Evolutionary conservation across 2,329 filamentous ascomycete genomes (phyloP).

Genomic region (Anisogramma anomala): DNA sequence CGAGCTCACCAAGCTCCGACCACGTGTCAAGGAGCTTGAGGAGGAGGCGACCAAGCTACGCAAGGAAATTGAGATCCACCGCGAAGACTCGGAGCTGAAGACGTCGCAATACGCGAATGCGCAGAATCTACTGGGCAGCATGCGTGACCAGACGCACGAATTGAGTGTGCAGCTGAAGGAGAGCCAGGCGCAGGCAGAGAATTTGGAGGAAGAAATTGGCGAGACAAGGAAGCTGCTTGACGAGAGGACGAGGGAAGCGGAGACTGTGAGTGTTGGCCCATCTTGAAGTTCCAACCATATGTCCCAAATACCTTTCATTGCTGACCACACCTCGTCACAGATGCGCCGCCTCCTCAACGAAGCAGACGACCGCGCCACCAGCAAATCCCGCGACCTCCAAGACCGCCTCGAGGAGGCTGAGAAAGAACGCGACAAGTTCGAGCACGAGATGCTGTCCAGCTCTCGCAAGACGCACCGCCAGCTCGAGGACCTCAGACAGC

Average conservation of each 20-base stretch:
- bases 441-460: constrained; percentile 75
- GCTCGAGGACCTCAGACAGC: constrained; percentile 71
- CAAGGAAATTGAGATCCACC: constrained; percentile 54
- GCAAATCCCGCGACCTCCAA: constrained; percentile 76
- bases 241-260: constrained; percentile 81
- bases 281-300: too few relatives aligned
- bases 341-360: constrained; percentile 85
- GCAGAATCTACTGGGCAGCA: constrained; percentile 75
- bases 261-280: constrained; percentile 53
- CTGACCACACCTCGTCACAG: not conserved
- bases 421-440: constrained; percentile 86
- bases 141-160: constrained; percentile 87
- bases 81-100: constrained; percentile 76
- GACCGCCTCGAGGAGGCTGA: constrained; percentile 77
- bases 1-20: constrained; percentile 57
- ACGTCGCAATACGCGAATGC: constrained; percentile 74
- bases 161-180: constrained; percentile 87
- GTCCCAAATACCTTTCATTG: not conserved
- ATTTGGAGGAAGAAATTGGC: constrained; percentile 79
- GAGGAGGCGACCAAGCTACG: constrained; percentile 58
- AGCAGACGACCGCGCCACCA: constrained; percentile 71
- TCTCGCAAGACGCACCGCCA: constrained; percentile 69
- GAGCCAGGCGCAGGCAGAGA: constrained; percentile 67
- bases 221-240: constrained; percentile 78
- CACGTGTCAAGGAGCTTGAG: constrained; percentile 55